These are phyloP conservation scores for Pelargonium nanum DNA, from an alignment of 345 rosid genomes.

Conservation along the genomic window DNA sequence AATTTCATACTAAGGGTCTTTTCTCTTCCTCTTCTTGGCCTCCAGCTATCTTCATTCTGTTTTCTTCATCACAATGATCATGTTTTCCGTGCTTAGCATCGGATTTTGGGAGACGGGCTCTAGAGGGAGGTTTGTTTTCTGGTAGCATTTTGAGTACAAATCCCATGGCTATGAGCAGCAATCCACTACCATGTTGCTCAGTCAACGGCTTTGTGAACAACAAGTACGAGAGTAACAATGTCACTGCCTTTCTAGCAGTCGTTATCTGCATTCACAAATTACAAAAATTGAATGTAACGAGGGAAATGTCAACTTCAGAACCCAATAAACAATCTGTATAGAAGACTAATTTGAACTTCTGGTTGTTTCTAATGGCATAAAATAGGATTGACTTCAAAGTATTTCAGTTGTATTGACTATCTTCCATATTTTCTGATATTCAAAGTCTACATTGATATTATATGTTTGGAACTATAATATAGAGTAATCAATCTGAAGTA, in stretches of 20 bases:
- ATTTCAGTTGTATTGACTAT: too few relatives aligned
- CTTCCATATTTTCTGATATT: background rate
- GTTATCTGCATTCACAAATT: slow-evolving; percentile 59
- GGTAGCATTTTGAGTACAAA: slow-evolving; percentile 74
- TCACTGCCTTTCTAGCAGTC: slow-evolving; percentile 76
- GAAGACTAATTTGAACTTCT: too few relatives aligned
- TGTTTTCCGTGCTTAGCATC: too few relatives aligned
- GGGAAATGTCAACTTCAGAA: too few relatives aligned
- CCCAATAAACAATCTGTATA: too few relatives aligned
- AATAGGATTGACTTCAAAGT: too few relatives aligned
- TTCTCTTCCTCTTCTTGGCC: background rate
- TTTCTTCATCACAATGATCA: too few relatives aligned
- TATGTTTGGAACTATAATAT: too few relatives aligned
- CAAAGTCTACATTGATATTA: background rate
- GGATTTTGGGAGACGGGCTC: background rate
- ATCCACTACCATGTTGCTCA: slow-evolving; percentile 70
- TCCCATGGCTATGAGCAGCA: slow-evolving; percentile 71
- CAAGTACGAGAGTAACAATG: slow-evolving; percentile 60
- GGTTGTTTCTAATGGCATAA: too few relatives aligned
- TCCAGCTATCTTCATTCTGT: background rate
- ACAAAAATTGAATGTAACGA: too few relatives aligned
- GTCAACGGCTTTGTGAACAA: slow-evolving; percentile 87
- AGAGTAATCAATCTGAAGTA: too few relatives aligned
- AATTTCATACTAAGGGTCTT: background rate
- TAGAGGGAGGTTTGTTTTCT: slow-evolving; percentile 28